Conservation (phyloP, 495 filamentous ascomycete species). For the Trichocladium uniseriatum region DNA sequence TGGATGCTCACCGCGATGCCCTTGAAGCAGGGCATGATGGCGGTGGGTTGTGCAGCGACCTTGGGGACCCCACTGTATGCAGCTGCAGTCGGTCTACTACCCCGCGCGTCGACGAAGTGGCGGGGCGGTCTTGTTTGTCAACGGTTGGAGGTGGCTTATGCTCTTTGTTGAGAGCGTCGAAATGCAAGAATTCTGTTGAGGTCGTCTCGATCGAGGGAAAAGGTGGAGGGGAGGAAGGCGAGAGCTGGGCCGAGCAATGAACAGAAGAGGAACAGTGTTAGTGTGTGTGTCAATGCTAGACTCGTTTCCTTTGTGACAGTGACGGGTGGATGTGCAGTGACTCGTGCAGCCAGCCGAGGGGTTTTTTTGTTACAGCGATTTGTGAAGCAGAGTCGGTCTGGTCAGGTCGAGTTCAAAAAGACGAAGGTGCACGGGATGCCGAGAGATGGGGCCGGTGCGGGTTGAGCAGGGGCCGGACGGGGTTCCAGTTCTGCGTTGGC, state of each 20-base stretch:
- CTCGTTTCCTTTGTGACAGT: neutral
- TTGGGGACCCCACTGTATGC: conserved; percentile 2
- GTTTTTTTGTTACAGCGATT: too few relatives aligned
- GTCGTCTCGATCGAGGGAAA: neutral
- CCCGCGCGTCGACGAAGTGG: conserved; percentile 5
- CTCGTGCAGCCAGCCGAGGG: neutral
- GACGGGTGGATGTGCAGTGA: neutral
- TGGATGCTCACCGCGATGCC: conserved; percentile 95
- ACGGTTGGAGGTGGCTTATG: neutral
- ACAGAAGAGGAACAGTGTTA: neutral
- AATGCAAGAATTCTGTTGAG: neutral
- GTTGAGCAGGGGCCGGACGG: conserved; percentile 2
- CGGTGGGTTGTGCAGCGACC: neutral
- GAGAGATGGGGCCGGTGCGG: neutral
- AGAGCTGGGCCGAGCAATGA: neutral
- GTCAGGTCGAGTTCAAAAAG: neutral
- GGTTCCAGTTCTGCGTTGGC: conserved; percentile 12
- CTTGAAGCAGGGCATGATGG: conserved; percentile 90
- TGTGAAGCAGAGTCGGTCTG: neutral
- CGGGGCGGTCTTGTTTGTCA: neutral
- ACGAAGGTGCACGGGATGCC: neutral
- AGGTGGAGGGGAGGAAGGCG: neutral
- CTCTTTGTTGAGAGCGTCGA: neutral
- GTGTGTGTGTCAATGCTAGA: neutral
- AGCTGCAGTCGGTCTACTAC: conserved; percentile 2